Conservation (phyloP, 1,284 basidiomycete species). For the Coniophora puteana region DNA sequence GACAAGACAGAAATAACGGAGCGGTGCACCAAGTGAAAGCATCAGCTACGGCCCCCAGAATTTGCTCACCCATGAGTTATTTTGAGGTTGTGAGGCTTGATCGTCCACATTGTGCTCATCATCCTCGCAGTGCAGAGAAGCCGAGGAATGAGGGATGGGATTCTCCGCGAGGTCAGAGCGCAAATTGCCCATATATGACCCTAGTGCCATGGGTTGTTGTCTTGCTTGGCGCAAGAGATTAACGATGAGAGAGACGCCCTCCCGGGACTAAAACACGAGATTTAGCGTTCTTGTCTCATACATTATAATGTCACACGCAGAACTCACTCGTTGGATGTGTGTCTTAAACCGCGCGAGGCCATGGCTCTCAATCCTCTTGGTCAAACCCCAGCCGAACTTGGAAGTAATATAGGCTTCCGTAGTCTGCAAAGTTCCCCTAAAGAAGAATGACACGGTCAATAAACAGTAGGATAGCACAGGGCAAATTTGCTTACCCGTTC, state of each 20-base stretch:
- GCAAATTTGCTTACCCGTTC: constrained; percentile 63
- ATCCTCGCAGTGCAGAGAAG: constrained; percentile 10
- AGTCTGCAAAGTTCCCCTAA: constrained; percentile 68
- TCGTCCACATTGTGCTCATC: constrained; percentile 17
- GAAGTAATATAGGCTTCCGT: constrained; percentile 77
- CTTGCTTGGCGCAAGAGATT: constrained; percentile 72
- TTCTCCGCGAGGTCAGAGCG: constrained; percentile 35
- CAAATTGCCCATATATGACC: constrained; percentile 31
- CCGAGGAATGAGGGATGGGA: constrained; percentile 19
- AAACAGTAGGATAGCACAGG: constrained; percentile 2
- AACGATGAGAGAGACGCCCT: constrained; percentile 74
- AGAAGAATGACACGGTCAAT: constrained; percentile 9
- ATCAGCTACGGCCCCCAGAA: constrained; percentile 20
- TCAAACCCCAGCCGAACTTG: constrained; percentile 79
- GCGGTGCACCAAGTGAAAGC: constrained; percentile 12
- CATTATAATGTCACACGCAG: too few relatives aligned
- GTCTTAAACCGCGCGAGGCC: constrained; percentile 74
- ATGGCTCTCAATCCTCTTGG: constrained; percentile 75
- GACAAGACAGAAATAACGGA: too few relatives aligned
- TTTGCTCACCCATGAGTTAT: constrained; percentile 21
- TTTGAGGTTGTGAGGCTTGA: constrained; percentile 10
- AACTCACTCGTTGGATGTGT: constrained; percentile 67
- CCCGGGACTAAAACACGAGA: constrained; percentile 68
- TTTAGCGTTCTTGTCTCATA: too few relatives aligned
- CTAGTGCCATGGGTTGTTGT: constrained; percentile 63